Base-by-base conservation (phyloP, 2,329 filamentous ascomycete species). In the Xylaria sp. region DNA sequence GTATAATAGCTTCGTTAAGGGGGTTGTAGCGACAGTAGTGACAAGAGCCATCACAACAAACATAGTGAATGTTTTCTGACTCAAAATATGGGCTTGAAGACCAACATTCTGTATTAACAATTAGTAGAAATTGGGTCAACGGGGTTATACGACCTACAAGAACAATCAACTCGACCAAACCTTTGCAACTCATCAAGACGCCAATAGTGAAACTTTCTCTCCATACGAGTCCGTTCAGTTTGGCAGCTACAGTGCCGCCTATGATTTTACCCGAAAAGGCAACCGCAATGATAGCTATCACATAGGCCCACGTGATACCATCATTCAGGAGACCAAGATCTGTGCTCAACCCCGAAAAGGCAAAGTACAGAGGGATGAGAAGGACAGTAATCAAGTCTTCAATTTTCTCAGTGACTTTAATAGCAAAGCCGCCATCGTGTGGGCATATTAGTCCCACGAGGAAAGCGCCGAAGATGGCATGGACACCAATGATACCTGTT, bases 181-280 rank as follows among this genome's bases (percentile, higher is more conserved):
- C 95, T 80, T 98, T 98, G 80, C 95, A 98, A 81, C 93, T 97
- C 95, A 98, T 98, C 75, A 97, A 81, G 17, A 91, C 89, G 15
- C 95, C 95, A 73, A 98, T 96, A 1, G 93, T 89, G 38, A 97
- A 88, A 66, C 92, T 94, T 79, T 98, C 95, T 67, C 94, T 88
- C 95, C 95, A 98, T 1, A 97, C 86, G 59, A 97, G 84, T 31
- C 92, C 93, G 74, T 89, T 93, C 3, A 89, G 77, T 42, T 89
- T 88, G 0, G 95, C 94, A 7, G 94, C 93, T 1, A 97, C 67
- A 0, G 93, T 90, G 20, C 93, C 94, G 49, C 94, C 95, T 13
- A 90, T 83, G 60, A 98, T 92, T 79, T 98, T 98, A 58, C 91
- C 93, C 26, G 89, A 82, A 76, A 97, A 97, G 1, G 95, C 95